Evolutionary conservation across 129 eudicot species (phyloP).

Genomic region (Flaveria robusta): DNA sequence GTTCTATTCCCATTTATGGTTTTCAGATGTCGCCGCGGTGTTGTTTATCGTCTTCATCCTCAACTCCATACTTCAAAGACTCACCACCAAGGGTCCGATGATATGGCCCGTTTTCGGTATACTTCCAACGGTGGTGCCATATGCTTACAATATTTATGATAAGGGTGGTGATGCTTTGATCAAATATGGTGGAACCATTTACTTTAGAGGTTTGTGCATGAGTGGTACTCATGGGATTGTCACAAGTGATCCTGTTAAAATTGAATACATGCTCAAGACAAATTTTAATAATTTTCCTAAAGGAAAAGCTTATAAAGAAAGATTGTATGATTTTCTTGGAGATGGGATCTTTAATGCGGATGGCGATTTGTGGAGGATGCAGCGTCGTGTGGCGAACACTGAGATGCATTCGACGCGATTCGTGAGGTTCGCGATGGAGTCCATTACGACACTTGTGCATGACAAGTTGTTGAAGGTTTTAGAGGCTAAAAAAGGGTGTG

Average conservation of each 20-base stretch:
- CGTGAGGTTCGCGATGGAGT: conserved; percentile 31
- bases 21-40: conserved; percentile 42
- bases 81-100: conserved; percentile 62
- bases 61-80: conserved; percentile 43
- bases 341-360: conserved; percentile 68
- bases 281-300: conserved; percentile 60
- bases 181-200: conserved; percentile 44
- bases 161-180: conserved; percentile 44
- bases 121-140: conserved; percentile 40
- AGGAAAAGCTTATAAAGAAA: conserved; percentile 53
- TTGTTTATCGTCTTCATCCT: conserved; percentile 39
- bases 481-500: conserved; percentile 36
- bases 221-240: conserved; percentile 45
- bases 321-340: conserved; percentile 62
- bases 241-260: conserved; percentile 53
- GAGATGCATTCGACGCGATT: conserved; percentile 61
- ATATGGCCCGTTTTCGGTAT: conserved; percentile 62
- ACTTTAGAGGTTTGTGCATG: conserved; percentile 45
- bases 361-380: conserved; percentile 55
- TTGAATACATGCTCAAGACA: conserved; percentile 65
- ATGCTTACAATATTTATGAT: conserved; percentile 37
- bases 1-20: conserved; percentile 35
- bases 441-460: conserved; percentile 42
- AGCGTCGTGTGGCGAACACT: conserved; percentile 54
- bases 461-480: conserved; percentile 41